These are phyloP conservation scores for Fusarium decemcellulare DNA, from an alignment of 2,329 filamentous ascomycete genomes.

Conservation along the genomic window DNA sequence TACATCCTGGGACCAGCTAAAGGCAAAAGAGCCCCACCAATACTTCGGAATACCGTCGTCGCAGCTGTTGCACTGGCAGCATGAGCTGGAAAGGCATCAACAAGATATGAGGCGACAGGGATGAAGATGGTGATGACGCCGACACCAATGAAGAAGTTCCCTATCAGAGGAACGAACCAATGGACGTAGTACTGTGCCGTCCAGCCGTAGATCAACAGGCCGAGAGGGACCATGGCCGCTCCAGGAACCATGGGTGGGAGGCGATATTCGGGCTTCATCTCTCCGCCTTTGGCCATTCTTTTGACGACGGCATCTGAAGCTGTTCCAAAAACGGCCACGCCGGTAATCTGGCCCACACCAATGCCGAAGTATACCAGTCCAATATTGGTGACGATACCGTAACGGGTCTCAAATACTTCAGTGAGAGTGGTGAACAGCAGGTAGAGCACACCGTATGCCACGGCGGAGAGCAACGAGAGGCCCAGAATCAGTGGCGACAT, in stretches of 20 bases:
- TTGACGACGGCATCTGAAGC: conserved; percentile 28
- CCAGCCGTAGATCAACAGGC: conserved; percentile 47
- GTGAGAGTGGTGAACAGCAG: conserved; percentile 47
- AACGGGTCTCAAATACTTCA: conserved; percentile 3
- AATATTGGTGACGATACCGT: background rate
- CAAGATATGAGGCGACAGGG: background rate
- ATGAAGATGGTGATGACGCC: conserved; percentile 6
- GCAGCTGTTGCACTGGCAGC: conserved; percentile 1
- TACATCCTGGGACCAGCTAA: conserved; percentile 34
- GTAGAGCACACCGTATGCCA: conserved; percentile 67
- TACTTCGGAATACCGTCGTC: conserved; percentile 30
- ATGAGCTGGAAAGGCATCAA: background rate
- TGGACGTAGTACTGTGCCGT: conserved; percentile 61
- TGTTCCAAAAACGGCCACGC: conserved; percentile 35
- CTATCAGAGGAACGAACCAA: conserved; percentile 67
- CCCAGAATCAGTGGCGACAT: conserved; percentile 1
- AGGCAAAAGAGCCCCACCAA: conserved; percentile 30
- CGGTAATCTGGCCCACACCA: background rate
- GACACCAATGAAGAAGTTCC: conserved; percentile 57
- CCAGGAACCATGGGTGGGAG: conserved; percentile 39
- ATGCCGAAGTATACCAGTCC: conserved; percentile 1
- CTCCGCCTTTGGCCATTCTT: conserved; percentile 23
- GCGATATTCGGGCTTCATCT: conserved; percentile 36
- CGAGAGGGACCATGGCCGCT: conserved; percentile 33
- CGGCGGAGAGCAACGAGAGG: background rate